Base-by-base conservation (phyloP, 106 monocot genomes). In the Triglochin maritima region DNA sequence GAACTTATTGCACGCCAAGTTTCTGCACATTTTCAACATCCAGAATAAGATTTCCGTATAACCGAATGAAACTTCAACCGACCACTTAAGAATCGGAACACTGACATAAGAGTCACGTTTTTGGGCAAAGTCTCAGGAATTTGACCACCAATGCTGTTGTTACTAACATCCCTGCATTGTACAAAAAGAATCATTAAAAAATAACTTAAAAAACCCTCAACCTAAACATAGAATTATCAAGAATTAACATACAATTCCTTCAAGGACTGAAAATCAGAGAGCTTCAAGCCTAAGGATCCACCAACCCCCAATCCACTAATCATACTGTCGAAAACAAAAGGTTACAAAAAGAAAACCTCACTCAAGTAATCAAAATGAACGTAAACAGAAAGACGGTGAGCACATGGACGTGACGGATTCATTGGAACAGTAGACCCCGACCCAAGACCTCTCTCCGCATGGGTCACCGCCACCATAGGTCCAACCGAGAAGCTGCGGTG, bases 81-180 rank as follows among this genome's bases (percentile, higher is more conserved):
- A 17, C 4, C 4, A 9, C 12, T 41, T 5, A 50, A 54, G 16
- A 6, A 14, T 53, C 4, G 9, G 63, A 47, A 50, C 62, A 46
- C 77, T 62, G 69, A 88, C 88, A 88, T 75, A 76, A 50, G 29
- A 41, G 60, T 85, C n/a, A 69, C 82, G 78, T 80, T 85, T 53
- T 76, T 82, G 15, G 88, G 88, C 64, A 88, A 78, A 62, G 50
- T 62, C 46, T 65, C 43, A 47, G 88, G 88, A 54, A 88, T 88
- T 53, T 88, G 73, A 12, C 85, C 88, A 66, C 81, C 62, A 50
- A 88, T 82, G 47, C 63, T 80, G 70, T 88, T 88, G 50, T 78
- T 54, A 66, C 85, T 84, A 56, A 85, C 65, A 74, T 88, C 88
- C 56, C 88, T 88, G 59, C 63, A 59, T 45, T 45, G 44, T n/a